phyloP scores from a whole-genome alignment of 805 yeast genomes.

The Hanseniaspora singularis region DNA sequence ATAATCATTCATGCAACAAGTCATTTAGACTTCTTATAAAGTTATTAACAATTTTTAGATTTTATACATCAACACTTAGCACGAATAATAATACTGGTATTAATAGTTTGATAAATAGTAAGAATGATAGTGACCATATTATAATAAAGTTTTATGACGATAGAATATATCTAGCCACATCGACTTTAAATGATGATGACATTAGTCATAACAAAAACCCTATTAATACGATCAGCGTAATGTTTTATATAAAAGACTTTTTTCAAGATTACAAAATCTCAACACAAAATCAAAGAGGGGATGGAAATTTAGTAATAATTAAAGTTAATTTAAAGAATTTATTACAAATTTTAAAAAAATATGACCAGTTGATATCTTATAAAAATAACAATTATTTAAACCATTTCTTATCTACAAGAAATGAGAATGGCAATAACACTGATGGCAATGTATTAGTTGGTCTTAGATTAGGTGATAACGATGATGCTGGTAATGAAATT shows the following conservation, averaged over 20 bases:
- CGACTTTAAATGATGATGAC: background rate
- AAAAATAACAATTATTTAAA: background rate
- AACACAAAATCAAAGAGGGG: constrained; percentile 1
- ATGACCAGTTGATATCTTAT: constrained; percentile 10
- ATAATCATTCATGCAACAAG: constrained; percentile 1
- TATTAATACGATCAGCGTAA: constrained; percentile 5
- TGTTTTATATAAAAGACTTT: constrained; percentile 4
- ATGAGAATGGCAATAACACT: too few species aligned
- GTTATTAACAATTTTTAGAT: constrained; percentile 5
- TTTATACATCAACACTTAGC: constrained; percentile 4
- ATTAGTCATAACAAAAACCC: background rate
- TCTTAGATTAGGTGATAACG: background rate
- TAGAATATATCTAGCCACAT: constrained; percentile 3
- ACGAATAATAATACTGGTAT: background rate
- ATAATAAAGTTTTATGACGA: constrained; percentile 10
- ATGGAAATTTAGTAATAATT: constrained; percentile 2
- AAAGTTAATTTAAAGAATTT: constrained; percentile 11
- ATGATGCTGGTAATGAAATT: too few species aligned
- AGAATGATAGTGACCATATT: constrained; percentile 9
- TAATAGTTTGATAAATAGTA: background rate
- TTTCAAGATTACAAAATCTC: constrained; percentile 9
- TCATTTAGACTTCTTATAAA: constrained; percentile 5
- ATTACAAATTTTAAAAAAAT: constrained; percentile 4
- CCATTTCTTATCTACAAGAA: too few species aligned
- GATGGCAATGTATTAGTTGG: background rate